Conservation (phyloP, 2,329 filamentous ascomycete species). For the Paraphaeosphaeria minitans region DNA sequence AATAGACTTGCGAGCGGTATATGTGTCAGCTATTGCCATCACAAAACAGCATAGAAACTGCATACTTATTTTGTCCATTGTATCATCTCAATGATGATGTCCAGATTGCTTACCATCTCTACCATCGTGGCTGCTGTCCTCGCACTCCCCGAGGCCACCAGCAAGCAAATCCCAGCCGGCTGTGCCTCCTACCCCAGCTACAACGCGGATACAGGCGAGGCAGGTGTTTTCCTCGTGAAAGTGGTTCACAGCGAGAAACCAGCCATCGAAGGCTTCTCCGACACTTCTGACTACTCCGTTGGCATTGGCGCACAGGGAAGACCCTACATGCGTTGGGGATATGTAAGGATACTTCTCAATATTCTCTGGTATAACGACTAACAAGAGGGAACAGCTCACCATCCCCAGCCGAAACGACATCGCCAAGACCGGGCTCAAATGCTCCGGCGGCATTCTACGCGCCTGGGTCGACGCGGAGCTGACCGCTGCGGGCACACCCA, state of each 20-base stretch:
- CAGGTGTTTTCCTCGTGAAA: too few species aligned
- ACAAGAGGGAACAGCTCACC: conserved; percentile 18
- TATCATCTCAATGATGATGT: conserved; percentile 15
- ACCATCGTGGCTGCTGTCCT: conserved; percentile 12
- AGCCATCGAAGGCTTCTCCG: conserved; percentile 18
- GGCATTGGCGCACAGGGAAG: conserved; percentile 10
- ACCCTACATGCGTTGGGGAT: conserved; percentile 21
- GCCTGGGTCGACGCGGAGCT: conserved; percentile 17
- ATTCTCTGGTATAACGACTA: not conserved
- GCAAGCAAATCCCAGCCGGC: conserved; percentile 19
- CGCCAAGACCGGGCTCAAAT: conserved; percentile 23
- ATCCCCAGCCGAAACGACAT: conserved; percentile 22
- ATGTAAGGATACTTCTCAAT: conserved; percentile 6
- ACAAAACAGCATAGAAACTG: too few species aligned
- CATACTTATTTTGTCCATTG: too few species aligned
- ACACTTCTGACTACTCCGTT: conserved; percentile 18
- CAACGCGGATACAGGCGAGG: conserved; percentile 18
- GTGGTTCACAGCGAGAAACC: conserved; percentile 23
- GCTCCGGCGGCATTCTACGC: conserved; percentile 17
- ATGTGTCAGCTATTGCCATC: too few species aligned
- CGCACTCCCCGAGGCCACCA: conserved; percentile 20
- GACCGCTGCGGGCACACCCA: conserved; percentile 18
- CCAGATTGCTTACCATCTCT: conserved; percentile 32
- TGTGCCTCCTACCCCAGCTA: conserved; percentile 27
- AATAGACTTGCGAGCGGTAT: too few species aligned